A percentile compares a stretch with the other conserved stretches of the same genome.
Conservation (phyloP, 306 rosid genomes). For the Lagenaria siceraria region DNA sequence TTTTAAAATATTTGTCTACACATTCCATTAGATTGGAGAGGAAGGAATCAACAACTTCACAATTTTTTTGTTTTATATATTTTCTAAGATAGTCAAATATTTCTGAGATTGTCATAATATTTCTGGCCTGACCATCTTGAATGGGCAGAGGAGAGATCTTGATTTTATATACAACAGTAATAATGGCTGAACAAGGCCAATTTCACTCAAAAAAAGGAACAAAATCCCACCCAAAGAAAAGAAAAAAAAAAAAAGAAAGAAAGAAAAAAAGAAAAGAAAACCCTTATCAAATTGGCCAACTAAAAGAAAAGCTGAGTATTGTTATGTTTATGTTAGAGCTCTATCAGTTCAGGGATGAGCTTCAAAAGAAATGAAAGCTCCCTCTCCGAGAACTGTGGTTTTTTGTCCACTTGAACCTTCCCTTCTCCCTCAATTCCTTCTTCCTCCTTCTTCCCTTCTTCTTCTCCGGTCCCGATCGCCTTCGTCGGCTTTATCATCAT, state of each 20-base stretch:
- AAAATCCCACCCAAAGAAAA: background rate
- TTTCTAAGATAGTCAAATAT: background rate
- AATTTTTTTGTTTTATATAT: background rate
- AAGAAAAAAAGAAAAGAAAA: background rate
- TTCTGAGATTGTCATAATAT: background rate
- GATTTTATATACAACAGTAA: background rate
- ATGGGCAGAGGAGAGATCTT: background rate
- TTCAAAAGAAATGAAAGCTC: conserved; percentile 73
- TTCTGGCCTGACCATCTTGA: background rate
- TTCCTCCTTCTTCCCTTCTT: conserved; percentile 25
- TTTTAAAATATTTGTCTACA: no score
- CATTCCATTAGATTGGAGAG: background rate
- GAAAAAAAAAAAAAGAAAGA: no score
- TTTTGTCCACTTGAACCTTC: conserved; percentile 19
- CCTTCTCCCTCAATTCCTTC: conserved; percentile 20
- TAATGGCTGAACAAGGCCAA: background rate
- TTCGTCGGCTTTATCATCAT: conserved; percentile 37
- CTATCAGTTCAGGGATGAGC: conserved; percentile 70
- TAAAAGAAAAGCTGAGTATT: background rate
- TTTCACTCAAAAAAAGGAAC: background rate
- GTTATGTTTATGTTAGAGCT: conserved; percentile 4
- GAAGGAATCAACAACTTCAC: background rate
- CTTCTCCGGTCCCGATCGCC: conserved; percentile 19
- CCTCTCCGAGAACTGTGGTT: conserved; percentile 59
- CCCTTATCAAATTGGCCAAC: background rate